Evolutionary conservation across 768 basidiomycete species (phyloP).

Genomic region (Boletus huronensis): DNA sequence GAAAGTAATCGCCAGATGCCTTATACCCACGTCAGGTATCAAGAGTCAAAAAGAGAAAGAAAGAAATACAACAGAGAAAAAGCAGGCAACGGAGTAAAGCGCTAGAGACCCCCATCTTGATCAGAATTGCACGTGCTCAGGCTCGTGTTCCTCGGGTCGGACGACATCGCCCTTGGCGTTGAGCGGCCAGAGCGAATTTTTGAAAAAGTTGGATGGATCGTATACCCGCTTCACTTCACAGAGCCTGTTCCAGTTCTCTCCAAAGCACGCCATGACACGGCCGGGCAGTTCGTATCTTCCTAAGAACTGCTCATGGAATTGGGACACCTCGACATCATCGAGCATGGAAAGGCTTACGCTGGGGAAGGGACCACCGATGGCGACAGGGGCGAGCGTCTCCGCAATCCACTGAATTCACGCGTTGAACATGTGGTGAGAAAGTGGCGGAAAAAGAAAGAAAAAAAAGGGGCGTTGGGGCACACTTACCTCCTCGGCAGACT

Average conservation of each 20-base stretch:
- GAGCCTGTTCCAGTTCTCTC: constrained; percentile 71
- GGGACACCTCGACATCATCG: constrained; percentile 15
- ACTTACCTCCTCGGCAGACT: constrained; percentile 75
- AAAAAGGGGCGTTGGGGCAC: background rate
- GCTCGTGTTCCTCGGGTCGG: constrained; percentile 61
- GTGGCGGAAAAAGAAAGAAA: background rate
- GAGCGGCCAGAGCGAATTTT: constrained; percentile 79
- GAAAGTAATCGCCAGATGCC: background rate
- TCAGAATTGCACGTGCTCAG: constrained; percentile 33
- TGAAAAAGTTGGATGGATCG: constrained; percentile 76
- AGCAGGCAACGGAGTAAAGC: no score
- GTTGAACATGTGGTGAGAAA: constrained; percentile 10
- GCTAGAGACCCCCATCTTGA: background rate
- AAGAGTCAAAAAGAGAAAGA: background rate
- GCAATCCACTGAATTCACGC: constrained; percentile 63
- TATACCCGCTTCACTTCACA: constrained; percentile 68
- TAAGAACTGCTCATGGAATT: constrained; percentile 54
- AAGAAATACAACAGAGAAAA: background rate
- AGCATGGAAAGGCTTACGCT: constrained; percentile 53
- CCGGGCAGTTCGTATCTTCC: constrained; percentile 64
- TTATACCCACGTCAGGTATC: background rate
- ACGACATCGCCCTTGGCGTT: constrained; percentile 52
- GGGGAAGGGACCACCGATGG: constrained; percentile 78
- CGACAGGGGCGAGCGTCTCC: constrained; percentile 64
- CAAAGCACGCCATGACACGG: constrained; percentile 65